Evolutionary conservation across 2,329 filamentous ascomycete species (phyloP), one percentile per base, ranked within the genome.

Genomic region (Paecilomyces dactylethromorphus): DNA sequence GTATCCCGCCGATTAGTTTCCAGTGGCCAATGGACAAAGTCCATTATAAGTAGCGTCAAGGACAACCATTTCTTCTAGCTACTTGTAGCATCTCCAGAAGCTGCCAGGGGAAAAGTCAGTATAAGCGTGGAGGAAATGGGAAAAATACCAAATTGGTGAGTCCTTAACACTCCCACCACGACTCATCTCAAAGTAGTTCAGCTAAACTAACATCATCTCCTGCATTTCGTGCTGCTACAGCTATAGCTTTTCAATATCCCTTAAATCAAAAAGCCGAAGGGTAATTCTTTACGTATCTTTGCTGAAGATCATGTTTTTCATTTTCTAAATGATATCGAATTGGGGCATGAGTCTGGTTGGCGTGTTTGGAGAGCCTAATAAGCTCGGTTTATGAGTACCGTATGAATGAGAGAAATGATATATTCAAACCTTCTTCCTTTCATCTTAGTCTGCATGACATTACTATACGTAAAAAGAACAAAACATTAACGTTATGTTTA

Each of bases 91-190:
- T 52, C 11, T 10, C 35, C 52, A 11, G 22, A 15, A 53, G 8
- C 31, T 18, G n/a, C 13, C 21, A 59, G 11, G 26, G 49, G 21
- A 53, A 59, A 65, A 59, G 62, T 62, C 59, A 60, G 62, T 49
- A 60, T 58, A 62, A 66, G 69, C 65, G 71, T 68, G 72, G 72
- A 71, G 72, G 72, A 73, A 74, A 70, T 58, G 71, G 72, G 67
- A 68, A 69, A 50, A 49, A 51, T 10, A 58, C 32, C 18, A 69
- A 55, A 63, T 57, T 61, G 59, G 61, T 65, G 11, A 60, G 59
- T 51, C 8, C 8, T 7, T 15, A 5, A n/a, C 6, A 32, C 35
- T 12, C 5, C 12, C 24, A 33, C 5, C 24, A 26, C 6, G 7
- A n/a, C 15, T 29, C 4, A 52, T 52, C 6, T 3, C 7, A 29